Evolutionary conservation across 768 basidiomycete species (phyloP).

Genomic region (Amanita phalloides): DNA sequence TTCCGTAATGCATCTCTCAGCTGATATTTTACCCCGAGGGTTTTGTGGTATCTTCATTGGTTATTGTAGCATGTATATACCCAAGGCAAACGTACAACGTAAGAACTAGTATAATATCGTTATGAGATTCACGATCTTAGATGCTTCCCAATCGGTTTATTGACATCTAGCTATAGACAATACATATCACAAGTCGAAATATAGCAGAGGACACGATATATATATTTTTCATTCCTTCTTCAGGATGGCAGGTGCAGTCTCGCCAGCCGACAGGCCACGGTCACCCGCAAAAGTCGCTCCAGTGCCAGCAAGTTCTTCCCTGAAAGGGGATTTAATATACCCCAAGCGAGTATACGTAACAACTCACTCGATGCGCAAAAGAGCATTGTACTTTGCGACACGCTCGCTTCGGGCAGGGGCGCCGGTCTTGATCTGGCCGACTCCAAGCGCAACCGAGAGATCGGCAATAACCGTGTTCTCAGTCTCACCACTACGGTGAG

Average conservation of each 20-base stretch:
- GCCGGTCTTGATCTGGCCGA: conserved; percentile 97
- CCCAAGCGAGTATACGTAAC: background rate
- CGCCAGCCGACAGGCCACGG: conserved; percentile 72
- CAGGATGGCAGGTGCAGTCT: conserved; percentile 58
- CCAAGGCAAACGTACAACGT: background rate
- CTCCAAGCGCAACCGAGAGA: conserved; percentile 85
- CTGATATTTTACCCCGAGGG: background rate
- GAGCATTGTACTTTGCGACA: conserved; percentile 87
- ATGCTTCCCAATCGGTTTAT: background rate
- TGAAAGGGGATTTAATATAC: conserved; percentile 6
- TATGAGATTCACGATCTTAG: background rate
- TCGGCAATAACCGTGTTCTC: conserved; percentile 97
- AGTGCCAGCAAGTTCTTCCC: conserved; percentile 52
- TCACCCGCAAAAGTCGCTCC: conserved; percentile 66
- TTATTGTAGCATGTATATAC: background rate
- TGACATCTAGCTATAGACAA: background rate
- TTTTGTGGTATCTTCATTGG: background rate
- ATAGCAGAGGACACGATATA: conserved; percentile 2
- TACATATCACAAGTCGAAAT: background rate
- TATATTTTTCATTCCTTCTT: conserved; percentile 37
- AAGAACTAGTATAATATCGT: conserved; percentile 1
- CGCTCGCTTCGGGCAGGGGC: conserved; percentile 95
- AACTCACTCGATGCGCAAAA: conserved; percentile 84
- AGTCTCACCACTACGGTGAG: conserved; percentile 97
- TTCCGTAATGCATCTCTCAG: background rate